Evolutionary conservation across 1,284 basidiomycete species (phyloP).

Genomic region (Irpex sp.): DNA sequence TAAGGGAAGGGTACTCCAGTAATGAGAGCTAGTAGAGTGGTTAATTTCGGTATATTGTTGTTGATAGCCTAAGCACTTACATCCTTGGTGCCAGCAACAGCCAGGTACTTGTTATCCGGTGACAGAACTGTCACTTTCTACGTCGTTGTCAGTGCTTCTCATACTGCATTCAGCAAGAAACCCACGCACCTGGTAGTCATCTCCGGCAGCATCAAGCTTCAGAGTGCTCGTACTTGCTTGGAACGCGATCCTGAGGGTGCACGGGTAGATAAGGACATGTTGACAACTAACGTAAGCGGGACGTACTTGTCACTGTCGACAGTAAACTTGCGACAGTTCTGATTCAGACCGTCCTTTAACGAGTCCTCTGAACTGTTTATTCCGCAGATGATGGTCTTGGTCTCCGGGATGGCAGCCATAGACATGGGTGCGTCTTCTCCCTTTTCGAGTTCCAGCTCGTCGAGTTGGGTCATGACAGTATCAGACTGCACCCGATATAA

Average conservation of each 20-base stretch:
- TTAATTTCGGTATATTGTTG: conserved; percentile 6
- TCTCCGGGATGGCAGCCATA: conserved; percentile 64
- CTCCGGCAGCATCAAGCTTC: conserved; percentile 47
- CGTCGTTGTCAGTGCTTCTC: conserved; percentile 9
- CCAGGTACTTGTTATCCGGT: conserved; percentile 52
- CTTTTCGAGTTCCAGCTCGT: conserved; percentile 70
- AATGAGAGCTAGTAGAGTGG: conserved; percentile 53
- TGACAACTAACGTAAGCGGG: background rate
- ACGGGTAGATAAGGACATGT: background rate
- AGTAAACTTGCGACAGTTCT: conserved; percentile 75
- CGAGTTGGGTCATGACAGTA: conserved; percentile 50
- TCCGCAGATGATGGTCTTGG: conserved; percentile 66
- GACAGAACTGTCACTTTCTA: conserved; percentile 80
- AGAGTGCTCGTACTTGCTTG: conserved; percentile 60
- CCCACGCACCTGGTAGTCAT: conserved; percentile 73
- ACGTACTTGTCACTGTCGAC: conserved; percentile 57
- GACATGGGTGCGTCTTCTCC: conserved; percentile 94
- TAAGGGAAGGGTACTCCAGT: conserved; percentile 61
- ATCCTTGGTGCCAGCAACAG: conserved; percentile 59
- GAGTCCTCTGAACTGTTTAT: conserved; percentile 72
- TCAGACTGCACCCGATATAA: conserved; percentile 65
- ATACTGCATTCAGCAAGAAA: background rate
- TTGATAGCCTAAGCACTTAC: conserved; percentile 33
- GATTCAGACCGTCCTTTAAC: conserved; percentile 62
- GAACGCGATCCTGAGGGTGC: conserved; percentile 43